Conservation (phyloP, 345 rosid genomes). For the Salix brachista region DNA sequence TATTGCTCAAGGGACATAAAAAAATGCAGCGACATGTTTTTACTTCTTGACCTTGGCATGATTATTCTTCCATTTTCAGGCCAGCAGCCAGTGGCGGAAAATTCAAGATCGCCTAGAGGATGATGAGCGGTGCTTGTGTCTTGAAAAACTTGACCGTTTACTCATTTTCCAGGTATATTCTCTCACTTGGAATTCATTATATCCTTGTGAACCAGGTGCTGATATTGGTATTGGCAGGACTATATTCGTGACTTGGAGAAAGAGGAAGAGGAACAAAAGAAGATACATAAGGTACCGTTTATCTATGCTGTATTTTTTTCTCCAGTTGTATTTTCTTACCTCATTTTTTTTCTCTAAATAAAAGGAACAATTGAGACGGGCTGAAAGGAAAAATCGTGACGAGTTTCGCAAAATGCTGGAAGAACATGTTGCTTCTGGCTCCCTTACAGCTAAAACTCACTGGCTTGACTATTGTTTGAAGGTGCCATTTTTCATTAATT, state of each 20-base stretch:
- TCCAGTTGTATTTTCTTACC: neutral
- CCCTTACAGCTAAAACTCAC: conserved; percentile 75
- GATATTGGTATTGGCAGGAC: conserved; percentile 50
- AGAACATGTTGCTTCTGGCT: conserved; percentile 67
- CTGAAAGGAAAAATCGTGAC: conserved; percentile 93
- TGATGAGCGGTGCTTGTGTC: conserved; percentile 81
- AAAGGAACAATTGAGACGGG: conserved; percentile 81
- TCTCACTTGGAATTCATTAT: neutral
- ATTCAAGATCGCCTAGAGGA: conserved; percentile 86
- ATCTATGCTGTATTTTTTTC: conserved; percentile 13
- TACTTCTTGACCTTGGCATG: conserved; percentile 14
- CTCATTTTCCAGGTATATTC: conserved; percentile 62
- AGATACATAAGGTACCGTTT: conserved; percentile 69
- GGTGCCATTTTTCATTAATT: conserved; percentile 41
- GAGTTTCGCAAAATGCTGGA: conserved; percentile 72
- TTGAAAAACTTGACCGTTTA: conserved; percentile 87
- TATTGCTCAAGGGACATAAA: conserved; percentile 16
- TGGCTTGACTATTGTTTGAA: conserved; percentile 85
- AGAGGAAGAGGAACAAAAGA: conserved; percentile 88
- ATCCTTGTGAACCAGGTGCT: conserved; percentile 12
- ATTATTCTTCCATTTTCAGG: conserved; percentile 46
- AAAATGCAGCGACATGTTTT: neutral
- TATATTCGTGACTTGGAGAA: conserved; percentile 81
- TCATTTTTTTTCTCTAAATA: conserved; percentile 17
- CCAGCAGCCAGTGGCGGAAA: conserved; percentile 84